A percentile compares a stretch with the other conserved stretches of the same genome.
These are phyloP conservation scores for Papiliotrema laurentii DNA, from an alignment of 1,284 basidiomycete genomes.

Conservation along the genomic window DNA sequence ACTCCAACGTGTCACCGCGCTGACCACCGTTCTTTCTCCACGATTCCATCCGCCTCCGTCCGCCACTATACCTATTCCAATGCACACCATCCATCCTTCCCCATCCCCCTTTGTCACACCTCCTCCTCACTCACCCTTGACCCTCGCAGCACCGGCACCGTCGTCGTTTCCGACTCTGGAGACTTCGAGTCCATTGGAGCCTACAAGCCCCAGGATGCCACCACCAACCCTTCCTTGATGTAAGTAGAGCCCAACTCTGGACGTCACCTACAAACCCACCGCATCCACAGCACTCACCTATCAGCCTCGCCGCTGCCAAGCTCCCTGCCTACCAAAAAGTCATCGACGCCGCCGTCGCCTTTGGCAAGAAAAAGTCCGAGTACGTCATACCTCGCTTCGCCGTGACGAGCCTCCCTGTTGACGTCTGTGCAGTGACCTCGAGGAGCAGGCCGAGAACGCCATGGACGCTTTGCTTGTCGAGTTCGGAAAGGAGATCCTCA, in stretches of 20 bases:
- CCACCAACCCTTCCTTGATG: constrained; percentile 84
- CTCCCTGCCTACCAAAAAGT: constrained; percentile 78
- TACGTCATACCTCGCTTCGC: constrained; percentile 23
- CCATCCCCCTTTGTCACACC: not conserved
- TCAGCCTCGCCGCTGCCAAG: constrained; percentile 77
- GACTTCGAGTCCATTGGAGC: constrained; percentile 63
- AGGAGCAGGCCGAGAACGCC: constrained; percentile 69
- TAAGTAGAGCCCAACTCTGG: no score
- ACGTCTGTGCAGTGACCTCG: constrained; percentile 53
- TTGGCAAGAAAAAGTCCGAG: constrained; percentile 75
- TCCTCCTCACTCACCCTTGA: not conserved
- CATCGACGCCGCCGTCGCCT: constrained; percentile 76
- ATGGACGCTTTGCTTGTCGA: constrained; percentile 90
- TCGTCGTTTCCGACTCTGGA: constrained; percentile 91
- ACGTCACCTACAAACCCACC: not conserved
- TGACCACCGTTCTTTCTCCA: constrained; percentile 5
- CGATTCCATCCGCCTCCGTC: not conserved
- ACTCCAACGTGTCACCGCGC: not conserved
- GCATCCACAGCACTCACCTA: not conserved
- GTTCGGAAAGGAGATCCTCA: constrained; percentile 93
- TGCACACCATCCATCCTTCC: not conserved
- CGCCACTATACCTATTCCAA: not conserved
- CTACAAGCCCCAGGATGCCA: constrained; percentile 91
- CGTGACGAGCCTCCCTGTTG: not conserved
- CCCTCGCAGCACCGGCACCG: constrained; percentile 65